phyloP scores from a whole-genome alignment of 2,329 filamentous ascomycete genomes.

The Aotearoamyces nothofagi region DNA sequence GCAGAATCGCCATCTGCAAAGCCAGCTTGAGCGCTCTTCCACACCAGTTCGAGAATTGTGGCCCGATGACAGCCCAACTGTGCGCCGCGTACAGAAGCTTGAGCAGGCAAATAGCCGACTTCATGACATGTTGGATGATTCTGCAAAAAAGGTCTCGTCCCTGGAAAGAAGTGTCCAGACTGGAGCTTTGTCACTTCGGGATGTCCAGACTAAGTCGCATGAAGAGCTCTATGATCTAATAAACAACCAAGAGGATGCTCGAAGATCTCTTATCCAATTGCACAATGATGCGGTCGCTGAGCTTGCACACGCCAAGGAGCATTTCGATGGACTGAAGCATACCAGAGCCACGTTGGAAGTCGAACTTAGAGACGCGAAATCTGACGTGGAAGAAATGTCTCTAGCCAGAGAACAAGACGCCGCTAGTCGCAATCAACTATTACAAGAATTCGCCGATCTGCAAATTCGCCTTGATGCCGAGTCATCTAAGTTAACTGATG shows the following conservation, averaged over 20 bases:
- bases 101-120: constrained; percentile 84
- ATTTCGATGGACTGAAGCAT: constrained; percentile 78
- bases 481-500: constrained; percentile 68
- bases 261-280: constrained; percentile 64
- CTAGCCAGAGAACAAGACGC: constrained; percentile 73
- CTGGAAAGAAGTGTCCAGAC: constrained; percentile 76
- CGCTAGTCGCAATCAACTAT: constrained; percentile 71
- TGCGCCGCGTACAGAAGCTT: constrained; percentile 73
- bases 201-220: constrained; percentile 85
- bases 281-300: constrained; percentile 80
- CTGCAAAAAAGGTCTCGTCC: constrained; percentile 77
- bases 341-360: constrained; percentile 68
- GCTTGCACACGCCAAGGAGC: constrained; percentile 69
- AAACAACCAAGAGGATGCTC: constrained; percentile 82
- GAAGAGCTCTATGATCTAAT: constrained; percentile 88
- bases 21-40: constrained; percentile 59
- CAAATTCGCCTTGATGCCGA: constrained; percentile 89
- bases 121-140: constrained; percentile 91
- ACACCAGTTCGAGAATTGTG: constrained; percentile 44
- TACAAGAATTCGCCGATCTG: constrained; percentile 85
- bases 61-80: constrained; percentile 63
- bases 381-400: constrained; percentile 70
- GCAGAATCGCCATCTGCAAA: constrained; percentile 87
- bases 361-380: constrained; percentile 69
- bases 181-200: constrained; percentile 76